Base-by-base conservation (phyloP, 176 grass and related monocot genomes). In the Coix lacrymajobi region DNA sequence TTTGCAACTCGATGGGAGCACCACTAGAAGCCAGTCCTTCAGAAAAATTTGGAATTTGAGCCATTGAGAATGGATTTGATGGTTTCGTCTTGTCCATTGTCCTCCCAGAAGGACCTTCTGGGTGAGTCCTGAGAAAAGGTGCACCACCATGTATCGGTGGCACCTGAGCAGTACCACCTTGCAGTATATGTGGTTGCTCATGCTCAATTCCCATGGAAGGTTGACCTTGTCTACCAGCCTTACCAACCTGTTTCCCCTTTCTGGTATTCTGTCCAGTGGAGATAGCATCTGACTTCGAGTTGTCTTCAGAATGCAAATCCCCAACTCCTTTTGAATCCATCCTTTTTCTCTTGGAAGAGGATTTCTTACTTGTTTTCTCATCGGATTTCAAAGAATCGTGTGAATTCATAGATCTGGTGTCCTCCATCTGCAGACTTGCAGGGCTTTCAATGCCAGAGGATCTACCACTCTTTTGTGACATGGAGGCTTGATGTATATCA, bases 331-430 rank as follows among this genome's bases (percentile, higher is more conserved):
- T 96, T 70, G 83, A 76, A 76, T 95, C 89, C 87, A 88, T 79
- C 78, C 87, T 96, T 89, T 98, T 98, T 88, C 96, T 87, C 85
- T 96, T 99, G 14, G 87, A 87, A 58, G 83, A 79, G 36, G 89
- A 73, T 70, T 92, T 91, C 83, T 94, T 96, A 62, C 83, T 93
- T 84, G 87, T 89, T 81, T 93, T 92, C 79, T 90, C 90, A 86
- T 98, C 96, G 3, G 91, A 93, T 89, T 90, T 99, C 61, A 90
- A 81, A 88, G 84, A 92, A 77, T 99, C 96, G 45, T 93, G 91
- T 79, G 96, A 99, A 77, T 96, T 93, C 85, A 92, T 87, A 82
- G 96, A 96, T 77, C 87, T 96, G 24, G 86, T 92, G 52, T 99
- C 96, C 86, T 97, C 95, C 77, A 89, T 91, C 69, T 87, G 93